Evolutionary conservation across 257 asterid genomes (phyloP), one percentile per base, ranked within the genome.

Genomic region (Forsythia viridissima): DNA sequence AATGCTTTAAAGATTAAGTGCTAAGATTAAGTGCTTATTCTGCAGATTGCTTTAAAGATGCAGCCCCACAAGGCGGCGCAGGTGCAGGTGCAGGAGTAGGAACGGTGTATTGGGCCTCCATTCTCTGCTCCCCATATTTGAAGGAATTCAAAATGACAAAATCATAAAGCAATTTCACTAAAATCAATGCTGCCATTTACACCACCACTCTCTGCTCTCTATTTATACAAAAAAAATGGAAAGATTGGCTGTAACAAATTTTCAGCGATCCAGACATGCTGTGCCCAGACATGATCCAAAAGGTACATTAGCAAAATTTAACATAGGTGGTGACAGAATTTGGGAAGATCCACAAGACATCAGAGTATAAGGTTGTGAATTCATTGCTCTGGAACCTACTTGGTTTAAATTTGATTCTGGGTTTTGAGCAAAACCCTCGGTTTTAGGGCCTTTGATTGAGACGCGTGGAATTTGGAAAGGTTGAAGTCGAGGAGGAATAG

Each of bases 401-500:
- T 71, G 71, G 18, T 39, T 61, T 12, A 59, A 80, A 51, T 74
- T 65, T 8, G 24, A 30, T 30, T 38, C 41, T 13, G 15, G 37
- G 13, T 37, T 72, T 39, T 78, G 67, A 18, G 37, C 20, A 9
- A 34, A 4, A 43, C 67, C 42, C 3, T 65, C 72, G 8, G 55
- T 21, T 66, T 75, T 76, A 69, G 39, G 13, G n/a, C 77, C 76
- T 55, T 42, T 70, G 43, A 80, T 59, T 0, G 77, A 21, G 24
- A 76, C 80, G 0, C 74, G 84, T 5, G 80, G 84, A 48, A 80
- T 75, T 38, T 59, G 73, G 1, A 75, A 70, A 0, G 84, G 38
- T 39, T 42, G 65, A 34, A 75, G 67, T 20, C 55, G 77, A 36
- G 85, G 85, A 12, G 82, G 82, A 57, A 78, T 78, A n/a, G 74